Evolutionary conservation across 2,329 filamentous ascomycete species (phyloP), one percentile per base, ranked within the genome.

Genomic region (Diaporthe caulivora): DNA sequence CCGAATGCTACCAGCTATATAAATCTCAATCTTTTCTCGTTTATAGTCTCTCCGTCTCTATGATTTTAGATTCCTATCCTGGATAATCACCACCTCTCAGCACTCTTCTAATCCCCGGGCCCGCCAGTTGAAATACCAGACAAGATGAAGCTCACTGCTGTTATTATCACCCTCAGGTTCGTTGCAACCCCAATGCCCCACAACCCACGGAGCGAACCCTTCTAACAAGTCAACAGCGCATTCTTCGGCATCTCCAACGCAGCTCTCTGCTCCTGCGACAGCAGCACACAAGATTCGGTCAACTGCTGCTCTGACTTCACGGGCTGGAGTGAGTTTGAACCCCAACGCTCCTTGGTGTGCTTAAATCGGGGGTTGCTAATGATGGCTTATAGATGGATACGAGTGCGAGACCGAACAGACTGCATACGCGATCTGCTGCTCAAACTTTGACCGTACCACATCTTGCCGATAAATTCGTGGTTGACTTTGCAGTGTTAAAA

Each of bases 181-280:
- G 18, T 17, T 31, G 18, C 10, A 49, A 24, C 9, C 17, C 10
- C 17, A 15, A 21, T 2, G 13, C 2, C 3, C 2, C 7, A 1
- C 34, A 10, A 47, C 1, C 34, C 18, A 4, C 31, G 26, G 10
- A 34, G 2, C 42, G 17, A 34, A 2, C 2, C n/a, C 8, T 15
- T 34, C 60, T 64, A 49, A 64, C 26, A n/a, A 34, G 10, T 24
- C 11, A 49, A 21, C 17, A 64, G 60, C 42, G 60, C 60, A 26
- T 49, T 64, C 3, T 64, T 64, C 49, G 60, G 60, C 60, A 24
- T 49, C 26, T 64, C 60, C 26, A 64, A 44, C 29, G 60, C 60
- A 49, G 60, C 42, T 21, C 60, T 64, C 26, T 64, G 60, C 60
- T 49, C 60, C 31, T 64, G 60, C 26, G 60, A 64, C 18, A 26